Percentiles rank a stretch among this genome's conserved stretches.
These are phyloP conservation scores for Candida awuae DNA, from an alignment of 805 yeast genomes.

Conservation along the genomic window DNA sequence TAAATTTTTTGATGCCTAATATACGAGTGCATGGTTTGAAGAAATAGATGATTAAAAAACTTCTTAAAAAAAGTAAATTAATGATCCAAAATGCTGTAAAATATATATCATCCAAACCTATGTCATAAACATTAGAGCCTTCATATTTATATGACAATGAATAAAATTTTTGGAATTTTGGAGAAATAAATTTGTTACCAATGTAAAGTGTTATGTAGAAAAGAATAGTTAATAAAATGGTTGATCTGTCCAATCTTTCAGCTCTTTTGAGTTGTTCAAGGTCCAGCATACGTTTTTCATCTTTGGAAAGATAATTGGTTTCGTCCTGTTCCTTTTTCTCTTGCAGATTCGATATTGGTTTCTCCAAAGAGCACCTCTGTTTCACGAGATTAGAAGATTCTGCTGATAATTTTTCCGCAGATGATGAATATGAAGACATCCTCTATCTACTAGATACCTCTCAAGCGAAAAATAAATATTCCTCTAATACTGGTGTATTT, in stretches of 20 bases:
- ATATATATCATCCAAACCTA: conserved; percentile 48
- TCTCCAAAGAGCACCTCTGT: conserved; percentile 1
- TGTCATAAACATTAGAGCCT: conserved; percentile 36
- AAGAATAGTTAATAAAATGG: conserved; percentile 11
- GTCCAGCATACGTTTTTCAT: conserved; percentile 5
- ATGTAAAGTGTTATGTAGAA: conserved; percentile 14
- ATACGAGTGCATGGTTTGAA: conserved; percentile 49
- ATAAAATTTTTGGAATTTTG: conserved; percentile 30
- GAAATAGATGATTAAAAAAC: conserved; percentile 48
- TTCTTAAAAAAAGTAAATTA: conserved; percentile 49
- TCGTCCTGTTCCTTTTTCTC: not conserved
- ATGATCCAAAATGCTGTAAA: conserved; percentile 49
- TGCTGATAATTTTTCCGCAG: no score
- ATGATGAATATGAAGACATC: no score
- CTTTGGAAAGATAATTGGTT: no score
- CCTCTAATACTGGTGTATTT: no score
- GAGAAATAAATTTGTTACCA: conserved; percentile 17
- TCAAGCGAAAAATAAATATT: no score
- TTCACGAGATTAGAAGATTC: no score
- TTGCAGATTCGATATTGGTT: not conserved
- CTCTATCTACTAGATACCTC: no score
- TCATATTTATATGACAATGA: conserved; percentile 33
- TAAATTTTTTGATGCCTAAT: conserved; percentile 38
- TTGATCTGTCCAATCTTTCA: conserved; percentile 14
- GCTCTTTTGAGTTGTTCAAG: conserved; percentile 15